Base-by-base conservation (phyloP, 129 eudicot species). In the Apium graveolens region DNA sequence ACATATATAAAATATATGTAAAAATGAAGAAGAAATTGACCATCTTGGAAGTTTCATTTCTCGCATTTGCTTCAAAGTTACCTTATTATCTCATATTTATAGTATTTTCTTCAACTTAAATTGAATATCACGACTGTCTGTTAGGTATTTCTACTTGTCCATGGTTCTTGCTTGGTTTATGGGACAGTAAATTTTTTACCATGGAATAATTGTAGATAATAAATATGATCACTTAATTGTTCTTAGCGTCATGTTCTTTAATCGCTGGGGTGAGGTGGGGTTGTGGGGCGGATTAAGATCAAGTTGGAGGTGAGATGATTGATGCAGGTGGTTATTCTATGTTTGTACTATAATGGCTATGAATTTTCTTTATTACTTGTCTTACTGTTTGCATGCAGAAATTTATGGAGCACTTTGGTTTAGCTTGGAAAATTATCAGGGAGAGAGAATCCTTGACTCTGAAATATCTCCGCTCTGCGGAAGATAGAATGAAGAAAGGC, bases 381-480 rank as follows among this genome's bases (percentile, higher is more conserved):
- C 63, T 21, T 24, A 24, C 63, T 55, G 29, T 8, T 55, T 55
- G 29, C 7, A 12, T 55, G 27, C 29, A 55, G 63, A 2, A 55
- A 55, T 24, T 55, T 21, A 55, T 55, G 12, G 63, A 55, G 63
- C 12, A 55, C 49, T 90, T 87, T 79, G 89, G 75, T 87, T 96
- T 89, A 80, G 92, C 90, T 32, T 96, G 97, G 89, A 82, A 73
- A 79, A 86, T 92, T 43, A 87, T 88, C 49, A 90, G 86, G 45
- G 84, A 76, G 26, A 82, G 75, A 44, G 92, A 87, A 92, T 87
- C 91, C 45, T 51, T 90, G 76, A 87, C 86, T 44, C 38, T 78
- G 32, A 78, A 80, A 32, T 82, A 62, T 78, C 86, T 96, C 10
- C 82, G 32, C 46, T 76, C 85, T 38, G 95, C 93, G 18, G 76